Evolutionary conservation across 768 basidiomycete genomes (phyloP), one percentile per base, ranked within the genome.

Genomic region (Gloeophyllum trabeum): DNA sequence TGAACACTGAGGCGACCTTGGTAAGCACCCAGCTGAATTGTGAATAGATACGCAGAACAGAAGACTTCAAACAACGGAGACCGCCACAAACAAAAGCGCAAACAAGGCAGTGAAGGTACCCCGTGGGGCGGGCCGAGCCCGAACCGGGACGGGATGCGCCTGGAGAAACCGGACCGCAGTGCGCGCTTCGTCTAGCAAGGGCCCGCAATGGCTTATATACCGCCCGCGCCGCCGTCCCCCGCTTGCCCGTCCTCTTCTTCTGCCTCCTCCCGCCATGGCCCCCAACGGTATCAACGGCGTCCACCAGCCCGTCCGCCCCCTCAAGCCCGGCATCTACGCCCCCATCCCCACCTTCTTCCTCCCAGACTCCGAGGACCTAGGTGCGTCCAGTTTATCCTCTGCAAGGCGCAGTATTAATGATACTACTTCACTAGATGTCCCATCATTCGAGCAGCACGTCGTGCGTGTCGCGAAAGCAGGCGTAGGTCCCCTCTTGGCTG

Each of bases 321-420:
- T 94, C 49, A 73, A 66, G 42, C 59, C 86, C 19, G 89, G 91
- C 35, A 75, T 94, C 43, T 92, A 73, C 61, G 82, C 85, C 6
- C 92, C 92, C 24, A 76, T 94, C 52, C 87, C 81, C 24, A 76
- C 89, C 13, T 93, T 94, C 67, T 92, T 89, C 68, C 58, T 78
- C 16, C 66, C 70, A 1, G 72, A 69, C 25, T 73, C 79, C 32
- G 86, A 93, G 60, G 88, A 92, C 50, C 73, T 94, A 43, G 90
- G 89, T 87, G 52, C 55, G 76, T 66, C 24, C 40, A 19, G 10
- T 24, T 14, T 39, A 24, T 41, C 46, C 41, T 22, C 28, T 30
- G 28, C 10, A n/a, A n/a, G 28, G 28, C 36, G 72, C 1, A 66
- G 69, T 1, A 73, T 70, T 64, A 70, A 70, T 37, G 71, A 73